Base-by-base conservation (phyloP, 2,329 filamentous ascomycete species). In the Huntiella abstrusa region DNA sequence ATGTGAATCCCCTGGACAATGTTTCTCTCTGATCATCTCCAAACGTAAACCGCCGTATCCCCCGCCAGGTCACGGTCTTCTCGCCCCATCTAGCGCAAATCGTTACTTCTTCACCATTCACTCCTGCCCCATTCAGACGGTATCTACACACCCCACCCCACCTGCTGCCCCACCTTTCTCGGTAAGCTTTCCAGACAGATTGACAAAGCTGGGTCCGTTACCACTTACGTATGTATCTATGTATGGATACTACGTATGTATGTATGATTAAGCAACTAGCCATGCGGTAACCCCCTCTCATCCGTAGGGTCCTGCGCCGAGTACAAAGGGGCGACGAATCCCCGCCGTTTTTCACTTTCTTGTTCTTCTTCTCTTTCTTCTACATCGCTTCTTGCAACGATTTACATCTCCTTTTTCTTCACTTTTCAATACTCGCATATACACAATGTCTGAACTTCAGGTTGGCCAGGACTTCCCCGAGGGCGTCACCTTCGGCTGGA, bases 401-500 rank as follows among this genome's bases (percentile, higher is more conserved):
- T 16, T 35, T 35, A 11, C 42, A 22, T 45, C 13, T 10, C 11
- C 17, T 4, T 40, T 40, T 17, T 41, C 13, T 8, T 7, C 36
- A 32, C 13, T 44, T 45, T 47, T 43, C 48, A 22, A 39, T 36
- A 35, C 28, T 22, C 35, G 34, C 15, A 40, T 13, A 47, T 47
- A 49, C 36, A 63, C 51, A 50, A 71, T 73, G 70, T 57, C 79
- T 66, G 71, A 71, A 62, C 73, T 91, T 63, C 78, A 87, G 62
- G 72, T 73, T 60, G 87, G 87, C 59, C 84, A 93, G 62, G 68
- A 69, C 60, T 88, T 96, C 71, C 87, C 87, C 55, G 67, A 77
- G 55, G 80, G 73, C 55, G 79, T 93, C 51, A 69, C 70, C 62
- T 95, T 95, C 71, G 80, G 76, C 57, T 91, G 87, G 71, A 74